phyloP scores from a whole-genome alignment of 169 alveolate species.

The Eimeria sp. region DNA sequence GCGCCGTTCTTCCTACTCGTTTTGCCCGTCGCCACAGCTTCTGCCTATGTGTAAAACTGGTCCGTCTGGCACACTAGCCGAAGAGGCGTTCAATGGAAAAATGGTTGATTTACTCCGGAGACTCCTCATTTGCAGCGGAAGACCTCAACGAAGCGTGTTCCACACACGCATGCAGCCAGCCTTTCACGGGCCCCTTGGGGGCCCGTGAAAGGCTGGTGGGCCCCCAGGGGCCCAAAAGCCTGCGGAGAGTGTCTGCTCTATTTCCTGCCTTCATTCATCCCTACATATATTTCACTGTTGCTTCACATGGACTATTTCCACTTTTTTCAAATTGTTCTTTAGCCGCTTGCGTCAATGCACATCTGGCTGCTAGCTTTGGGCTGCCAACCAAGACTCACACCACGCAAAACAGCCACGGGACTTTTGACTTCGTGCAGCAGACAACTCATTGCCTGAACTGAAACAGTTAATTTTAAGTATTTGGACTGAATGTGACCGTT shows the following conservation, averaged over 20 bases:
- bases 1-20: not conserved
- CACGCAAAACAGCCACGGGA: not conserved
- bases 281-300: not conserved
- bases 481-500: no score
- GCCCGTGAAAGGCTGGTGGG: not conserved
- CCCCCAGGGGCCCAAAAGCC: not conserved
- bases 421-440: not conserved
- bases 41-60: not conserved
- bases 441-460: not conserved
- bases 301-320: not conserved
- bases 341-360: not conserved
- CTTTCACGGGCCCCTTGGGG: not conserved
- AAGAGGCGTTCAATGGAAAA: not conserved
- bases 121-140: not conserved
- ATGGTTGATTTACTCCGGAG: not conserved
- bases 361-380: not conserved
- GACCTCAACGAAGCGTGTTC: not conserved
- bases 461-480: no score
- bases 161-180: not conserved
- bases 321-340: not conserved
- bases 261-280: not conserved
- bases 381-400: not conserved
- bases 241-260: not conserved
- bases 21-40: not conserved
- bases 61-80: not conserved